A percentile compares a stretch with the other conserved stretches of the same genome.
Evolutionary conservation across 1,139 yeast species (phyloP).

Genomic region (Pichia sp.): DNA sequence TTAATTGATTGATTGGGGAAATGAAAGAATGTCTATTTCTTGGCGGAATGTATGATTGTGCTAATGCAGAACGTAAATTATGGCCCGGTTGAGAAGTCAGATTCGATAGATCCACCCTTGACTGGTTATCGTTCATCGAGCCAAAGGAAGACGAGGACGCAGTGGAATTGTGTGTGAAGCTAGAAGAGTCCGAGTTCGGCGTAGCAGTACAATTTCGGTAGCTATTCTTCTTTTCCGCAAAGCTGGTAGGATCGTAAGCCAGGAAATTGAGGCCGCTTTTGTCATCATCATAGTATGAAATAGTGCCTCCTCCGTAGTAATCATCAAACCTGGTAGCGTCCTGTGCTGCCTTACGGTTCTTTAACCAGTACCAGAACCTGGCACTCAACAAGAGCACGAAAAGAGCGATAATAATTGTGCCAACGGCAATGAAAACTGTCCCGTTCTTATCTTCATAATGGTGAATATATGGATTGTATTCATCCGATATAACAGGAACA

Average conservation of each 20-base stretch:
- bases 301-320: conserved; percentile 16
- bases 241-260: conserved; percentile 33
- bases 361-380: conserved; percentile 30
- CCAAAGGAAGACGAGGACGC: conserved; percentile 5
- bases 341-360: conserved; percentile 39
- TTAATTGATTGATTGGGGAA: conserved; percentile 34
- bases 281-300: background rate
- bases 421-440: conserved; percentile 44
- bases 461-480: conserved; percentile 34
- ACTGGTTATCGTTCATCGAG: background rate
- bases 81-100: conserved; percentile 24
- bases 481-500: conserved; percentile 21
- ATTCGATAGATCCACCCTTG: background rate
- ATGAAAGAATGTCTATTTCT: conserved; percentile 29
- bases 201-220: conserved; percentile 5
- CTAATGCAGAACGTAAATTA: conserved; percentile 21
- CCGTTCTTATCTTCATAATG: conserved; percentile 33
- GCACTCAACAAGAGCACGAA: conserved; percentile 29
- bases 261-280: background rate
- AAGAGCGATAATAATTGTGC: conserved; percentile 35
- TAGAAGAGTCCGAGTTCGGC: background rate
- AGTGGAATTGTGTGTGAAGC: conserved; percentile 8
- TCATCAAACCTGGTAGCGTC: conserved; percentile 25
- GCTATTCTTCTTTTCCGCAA: conserved; percentile 20
- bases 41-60: conserved; percentile 4